Base-by-base conservation (phyloP, 176 grass and related monocot species). In the Cymbopogon citratus region DNA sequence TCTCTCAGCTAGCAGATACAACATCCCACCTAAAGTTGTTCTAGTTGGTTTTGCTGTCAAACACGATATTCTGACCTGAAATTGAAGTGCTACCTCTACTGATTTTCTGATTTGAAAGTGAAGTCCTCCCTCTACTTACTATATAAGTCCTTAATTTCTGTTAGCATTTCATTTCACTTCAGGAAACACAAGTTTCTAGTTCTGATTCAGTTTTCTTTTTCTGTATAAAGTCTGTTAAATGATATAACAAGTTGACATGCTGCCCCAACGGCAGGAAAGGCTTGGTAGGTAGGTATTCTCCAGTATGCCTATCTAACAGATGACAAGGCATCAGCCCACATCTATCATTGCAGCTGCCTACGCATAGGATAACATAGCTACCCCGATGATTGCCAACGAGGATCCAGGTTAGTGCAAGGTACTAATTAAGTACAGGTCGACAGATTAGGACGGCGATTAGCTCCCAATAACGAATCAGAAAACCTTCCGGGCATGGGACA, bases 61-160 rank as follows among this genome's bases (percentile, higher is more conserved):
- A 66, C 72, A 66, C 21, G 78, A 24, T 73, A 82, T 67, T 73
- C 73, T 40, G 27, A 66, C 78, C 65, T 89, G 88, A 90, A 78
- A 78, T 61, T 3, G 46, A 90, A 74, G 45, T 81, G 16, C 6
- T 23, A 78, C 74, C 83, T 82, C 60, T 59, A 16, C 57, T 67
- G 57, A 69, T 56, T 56, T 67, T 73, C 66, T 40, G 27, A 66
- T 82, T 59, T 85, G 83, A 90, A 78, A 86, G 12, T 4, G 59
- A 90, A 74, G 45, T 81, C 12, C 4, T n/a, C 60, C 68, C 83
- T 73, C 60, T 39, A 23, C 57, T 73, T 48, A 69, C 52, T 56
- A 56, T 56, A 18, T 36, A 68, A 73, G 57, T 15, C n/a, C 80
- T 51, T 33, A 10, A 49, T 73, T 83, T 77, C 77, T 64, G 78